A percentile compares a stretch with the other conserved stretches of the same genome.
phyloP scores from a whole-genome alignment of 2,329 filamentous ascomycete genomes.

The Hypoxylon rubiginosum region DNA sequence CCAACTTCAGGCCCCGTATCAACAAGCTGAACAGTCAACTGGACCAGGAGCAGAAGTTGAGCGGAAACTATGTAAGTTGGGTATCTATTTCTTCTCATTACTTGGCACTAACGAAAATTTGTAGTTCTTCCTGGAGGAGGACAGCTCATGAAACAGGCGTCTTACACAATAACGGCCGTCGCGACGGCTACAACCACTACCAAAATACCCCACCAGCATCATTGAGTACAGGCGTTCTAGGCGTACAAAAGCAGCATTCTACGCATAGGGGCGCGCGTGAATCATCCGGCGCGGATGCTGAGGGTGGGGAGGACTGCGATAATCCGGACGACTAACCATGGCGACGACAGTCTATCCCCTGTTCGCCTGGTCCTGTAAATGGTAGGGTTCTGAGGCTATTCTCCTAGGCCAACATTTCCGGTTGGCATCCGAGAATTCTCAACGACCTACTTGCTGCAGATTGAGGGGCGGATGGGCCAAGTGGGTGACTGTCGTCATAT shows the following conservation, averaged over 20 bases:
- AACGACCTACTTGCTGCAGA: conserved; percentile 37
- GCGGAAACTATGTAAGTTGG: conserved; percentile 86
- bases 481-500: conserved; percentile 47
- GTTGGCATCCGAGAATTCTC: background rate
- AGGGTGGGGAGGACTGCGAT: conserved; percentile 75
- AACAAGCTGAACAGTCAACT: conserved; percentile 97
- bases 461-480: conserved; percentile 50
- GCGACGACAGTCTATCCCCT: conserved; percentile 76
- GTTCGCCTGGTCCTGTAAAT: conserved; percentile 71
- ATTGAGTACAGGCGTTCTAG: conserved; percentile 64
- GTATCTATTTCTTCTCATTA: conserved; percentile 16
- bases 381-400: conserved; percentile 21
- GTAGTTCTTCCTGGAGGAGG: conserved; percentile 95
- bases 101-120: conserved; percentile 30
- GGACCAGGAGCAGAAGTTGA: conserved; percentile 96
- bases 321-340: conserved; percentile 73
- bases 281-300: conserved; percentile 56
- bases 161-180: conserved; percentile 58
- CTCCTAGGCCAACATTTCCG: background rate
- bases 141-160: conserved; percentile 73
- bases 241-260: conserved; percentile 61
- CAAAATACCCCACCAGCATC: conserved; percentile 57
- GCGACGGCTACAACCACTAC: conserved; percentile 44
- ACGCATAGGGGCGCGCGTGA: conserved; percentile 44
- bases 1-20: conserved; percentile 96